Evolutionary conservation across 176 grass and related monocot species (phyloP), one percentile per base, ranked within the genome.

Genomic region (Paspalum vaginatum): DNA sequence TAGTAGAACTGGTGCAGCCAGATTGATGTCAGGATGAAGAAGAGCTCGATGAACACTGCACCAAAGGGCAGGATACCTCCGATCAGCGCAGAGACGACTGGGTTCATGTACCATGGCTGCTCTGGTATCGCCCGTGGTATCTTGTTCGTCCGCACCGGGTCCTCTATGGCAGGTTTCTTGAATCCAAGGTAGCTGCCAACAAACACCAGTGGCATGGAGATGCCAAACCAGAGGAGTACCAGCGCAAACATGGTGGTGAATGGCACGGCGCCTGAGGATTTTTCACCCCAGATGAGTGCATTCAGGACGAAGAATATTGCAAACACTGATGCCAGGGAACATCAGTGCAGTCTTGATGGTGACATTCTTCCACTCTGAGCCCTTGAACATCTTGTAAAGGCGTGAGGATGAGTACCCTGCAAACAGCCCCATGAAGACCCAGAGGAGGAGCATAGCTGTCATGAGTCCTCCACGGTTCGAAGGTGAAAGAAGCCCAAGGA

Each of bases 1-100:
- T 98, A 93, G 86, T 98, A 98, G 84, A 98, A 98, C 72, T 98
- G 95, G 61, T 95, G 86, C 25, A 95, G 81, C 92, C 92, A 93
- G 57, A 98, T 88, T 8, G 95, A 93, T n/a, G 92, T 98, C 65
- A 98, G 88, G 73, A 98, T 95, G 92, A 98, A 95, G 86, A 98
- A 98, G 84, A 98, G 88, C 78, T 95, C 92, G 9, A 98, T 92
- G 73, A 98, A 98, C 44, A 98, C 88, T 41, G 92, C 95, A 4
- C 92, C 95, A 8, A 98, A 95, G 9, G 95, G 95, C n/a, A 98
- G 93, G 70, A 98, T 90, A 46, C 92, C 95, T 62, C 95, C 92
- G 13, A 93, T 95, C 65, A 95, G 81, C 79, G 91, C 90, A 0
- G 88, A 94, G 73, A 95, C 85, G 0, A 87, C 38, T 1, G 90